Evolutionary conservation across 2,329 filamentous ascomycete genomes (phyloP), one percentile per base, ranked within the genome.

Genomic region (Hortaea sp.): DNA sequence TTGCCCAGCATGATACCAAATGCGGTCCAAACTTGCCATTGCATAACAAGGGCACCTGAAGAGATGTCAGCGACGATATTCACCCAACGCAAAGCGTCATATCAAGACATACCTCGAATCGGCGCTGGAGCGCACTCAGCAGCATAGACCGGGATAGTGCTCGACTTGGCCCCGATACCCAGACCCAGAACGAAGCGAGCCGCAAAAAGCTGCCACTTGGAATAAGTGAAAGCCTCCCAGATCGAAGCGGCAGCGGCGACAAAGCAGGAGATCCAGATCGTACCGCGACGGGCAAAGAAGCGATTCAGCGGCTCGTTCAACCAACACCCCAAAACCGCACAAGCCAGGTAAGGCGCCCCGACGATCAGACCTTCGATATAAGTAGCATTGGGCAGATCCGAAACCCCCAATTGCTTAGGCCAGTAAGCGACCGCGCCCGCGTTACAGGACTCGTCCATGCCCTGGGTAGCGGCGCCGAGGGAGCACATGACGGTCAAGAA

Each of bases 121-220:
- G 38, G 39, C 20, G 43, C 44, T 5, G 49, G 49, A 5, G 49
- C 47, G 12, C 39, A 85, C 63, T 89, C 85, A 2, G 85, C 84
- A 0, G 83, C 32, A 56, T 85, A 89, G 28, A 89, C 81, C 0
- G 85, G 85, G 1, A 87, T 82, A 0, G 83, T 86, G 0, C 81
- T 79, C 12, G 45, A 49, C 38, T 57, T 57, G 13, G 53, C 47
- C 5, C 55, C 55, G n/a, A 57, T 55, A 12, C 52, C 53, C 37
- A 89, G 75, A 10, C 86, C 86, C 44, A 89, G 73, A 6, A 83
- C 71, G 49, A 89, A 74, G 38, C 85, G 78, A 41, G 79, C 81
- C 37, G 77, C 71, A 46, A 89, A 4, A 48, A 59, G 38, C 29
- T 46, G 40, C 12, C n/a, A 37, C 68, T 68, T 70, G 27, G 62